Conservation (phyloP, 192 early-diverging fungal species). For the Irineochytrium annulatum region DNA sequence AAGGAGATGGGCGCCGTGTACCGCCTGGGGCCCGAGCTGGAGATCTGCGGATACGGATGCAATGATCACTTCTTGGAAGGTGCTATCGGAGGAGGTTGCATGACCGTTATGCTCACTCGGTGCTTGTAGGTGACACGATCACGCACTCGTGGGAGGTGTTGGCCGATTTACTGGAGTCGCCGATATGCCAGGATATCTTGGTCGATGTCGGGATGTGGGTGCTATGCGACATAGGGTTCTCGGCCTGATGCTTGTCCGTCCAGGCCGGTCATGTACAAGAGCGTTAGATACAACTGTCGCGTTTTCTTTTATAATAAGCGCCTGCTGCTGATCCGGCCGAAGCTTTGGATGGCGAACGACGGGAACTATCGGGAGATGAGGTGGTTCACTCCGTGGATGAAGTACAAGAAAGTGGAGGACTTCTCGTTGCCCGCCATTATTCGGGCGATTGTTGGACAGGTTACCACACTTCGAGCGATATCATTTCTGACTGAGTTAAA, state of each 20-base stretch:
- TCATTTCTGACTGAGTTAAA: conserved; percentile 10
- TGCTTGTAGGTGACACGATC: conserved; percentile 76
- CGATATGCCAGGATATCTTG: conserved; percentile 71
- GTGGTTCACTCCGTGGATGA: conserved; percentile 89
- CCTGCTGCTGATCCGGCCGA: conserved; percentile 95
- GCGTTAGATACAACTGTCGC: conserved; percentile 96
- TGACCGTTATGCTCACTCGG: neutral
- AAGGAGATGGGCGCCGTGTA: conserved; percentile 75
- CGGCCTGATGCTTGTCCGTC: neutral
- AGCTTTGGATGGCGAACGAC: conserved; percentile 92
- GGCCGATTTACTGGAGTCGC: conserved; percentile 61
- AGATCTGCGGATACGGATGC: conserved; percentile 97
- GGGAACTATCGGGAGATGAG: conserved; percentile 96
- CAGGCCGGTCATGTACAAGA: conserved; percentile 88
- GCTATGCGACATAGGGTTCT: neutral
- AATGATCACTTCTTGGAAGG: conserved; percentile 96
- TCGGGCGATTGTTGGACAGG: conserved; percentile 72
- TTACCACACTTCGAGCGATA: neutral
- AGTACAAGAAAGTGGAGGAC: conserved; percentile 62
- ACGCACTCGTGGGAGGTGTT: conserved; percentile 94
- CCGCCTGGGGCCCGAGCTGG: conserved; percentile 92
- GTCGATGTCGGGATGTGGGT: conserved; percentile 93
- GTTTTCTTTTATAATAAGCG: conserved; percentile 73
- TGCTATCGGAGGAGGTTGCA: conserved; percentile 12
- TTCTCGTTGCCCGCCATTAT: conserved; percentile 79